phyloP scores from a whole-genome alignment of 208 protist genomes.

The Histomonas meleagridis region DNA sequence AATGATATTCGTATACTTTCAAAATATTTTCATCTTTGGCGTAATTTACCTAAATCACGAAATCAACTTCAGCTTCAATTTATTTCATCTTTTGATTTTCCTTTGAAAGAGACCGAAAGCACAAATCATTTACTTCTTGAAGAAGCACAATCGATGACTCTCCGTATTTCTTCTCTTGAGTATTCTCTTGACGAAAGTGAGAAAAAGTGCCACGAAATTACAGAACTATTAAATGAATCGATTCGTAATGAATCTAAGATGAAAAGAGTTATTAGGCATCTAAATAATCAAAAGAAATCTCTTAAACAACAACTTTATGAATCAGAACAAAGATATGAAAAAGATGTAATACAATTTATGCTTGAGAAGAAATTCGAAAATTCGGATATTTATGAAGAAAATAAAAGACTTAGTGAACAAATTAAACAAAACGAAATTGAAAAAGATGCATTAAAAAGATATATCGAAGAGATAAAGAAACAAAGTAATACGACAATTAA shows the following conservation, averaged over 20 bases:
- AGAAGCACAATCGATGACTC: not conserved
- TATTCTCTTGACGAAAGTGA: not conserved
- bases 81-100: no score
- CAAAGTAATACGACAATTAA: not conserved
- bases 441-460: not conserved
- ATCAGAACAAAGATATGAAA: not conserved
- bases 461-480: not conserved
- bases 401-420: not conserved
- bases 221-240: not conserved
- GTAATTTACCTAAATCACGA: no score
- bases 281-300: not conserved
- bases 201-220: not conserved
- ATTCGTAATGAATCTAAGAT: not conserved
- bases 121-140: no score
- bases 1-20: no score
- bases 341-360: not conserved
- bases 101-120: no score
- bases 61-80: no score
- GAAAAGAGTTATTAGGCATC: not conserved
- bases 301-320: not conserved
- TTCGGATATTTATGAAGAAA: not conserved
- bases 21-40: no score
- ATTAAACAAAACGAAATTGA: not conserved
- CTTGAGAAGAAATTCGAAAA: not conserved
- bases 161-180: not conserved